Evolutionary conservation across 2,329 filamentous ascomycete genomes (phyloP).

Genomic region (Alternaria rosae): DNA sequence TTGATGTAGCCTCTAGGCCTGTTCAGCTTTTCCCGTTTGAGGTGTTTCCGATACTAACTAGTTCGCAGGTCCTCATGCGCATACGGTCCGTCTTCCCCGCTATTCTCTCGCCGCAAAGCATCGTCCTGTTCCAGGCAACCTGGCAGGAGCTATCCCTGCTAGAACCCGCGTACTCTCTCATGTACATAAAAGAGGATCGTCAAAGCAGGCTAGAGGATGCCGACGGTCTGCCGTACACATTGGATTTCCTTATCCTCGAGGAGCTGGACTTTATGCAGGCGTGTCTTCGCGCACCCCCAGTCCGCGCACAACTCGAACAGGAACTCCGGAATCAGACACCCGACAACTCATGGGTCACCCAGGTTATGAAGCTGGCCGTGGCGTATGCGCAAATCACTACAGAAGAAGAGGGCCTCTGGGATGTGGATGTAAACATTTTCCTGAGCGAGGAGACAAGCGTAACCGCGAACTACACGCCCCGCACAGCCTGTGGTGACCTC

Average conservation of each 20-base stretch:
- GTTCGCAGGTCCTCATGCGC: constrained; percentile 74
- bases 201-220: constrained; percentile 90
- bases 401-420: constrained; percentile 95
- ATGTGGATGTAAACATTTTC: constrained; percentile 95
- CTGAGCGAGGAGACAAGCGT: constrained; percentile 94
- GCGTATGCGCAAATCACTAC: constrained; percentile 88
- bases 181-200: constrained; percentile 85
- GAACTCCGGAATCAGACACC: constrained; percentile 71
- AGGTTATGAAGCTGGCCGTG: constrained; percentile 85
- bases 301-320: constrained; percentile 85
- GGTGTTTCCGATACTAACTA: constrained; percentile 50
- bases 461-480: constrained; percentile 93
- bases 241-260: constrained; percentile 92
- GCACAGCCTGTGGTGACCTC: constrained; percentile 90
- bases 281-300: constrained; percentile 84
- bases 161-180: constrained; percentile 75
- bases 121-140: constrained; percentile 81
- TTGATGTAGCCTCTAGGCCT: not conserved
- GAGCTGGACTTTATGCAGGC: constrained; percentile 95
- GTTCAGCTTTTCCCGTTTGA: not conserved
- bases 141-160: constrained; percentile 86
- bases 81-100: constrained; percentile 84
- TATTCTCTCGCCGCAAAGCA: constrained; percentile 82
- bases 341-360: constrained; percentile 75
- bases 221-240: constrained; percentile 89